Conservation (phyloP, 1,284 basidiomycete species). For the Ustilago tritici region DNA sequence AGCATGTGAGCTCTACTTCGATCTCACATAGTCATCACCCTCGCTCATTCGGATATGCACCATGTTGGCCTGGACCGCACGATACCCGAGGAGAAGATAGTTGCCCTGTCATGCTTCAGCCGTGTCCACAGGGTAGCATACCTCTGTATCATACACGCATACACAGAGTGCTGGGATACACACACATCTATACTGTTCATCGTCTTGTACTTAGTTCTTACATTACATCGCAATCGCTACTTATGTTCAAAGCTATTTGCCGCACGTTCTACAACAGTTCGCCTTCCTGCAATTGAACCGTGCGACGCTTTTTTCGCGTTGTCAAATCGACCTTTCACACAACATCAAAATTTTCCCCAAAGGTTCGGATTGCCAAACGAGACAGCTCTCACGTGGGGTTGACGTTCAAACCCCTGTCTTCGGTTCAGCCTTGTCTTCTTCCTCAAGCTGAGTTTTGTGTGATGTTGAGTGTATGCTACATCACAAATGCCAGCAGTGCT, state of each 20-base stretch:
- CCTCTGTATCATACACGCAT: no score
- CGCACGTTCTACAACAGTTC: not conserved
- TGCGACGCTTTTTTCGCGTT: not conserved
- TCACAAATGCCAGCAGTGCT: not conserved
- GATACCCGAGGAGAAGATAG: no score
- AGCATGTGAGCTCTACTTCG: not conserved
- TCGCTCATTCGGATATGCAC: no score
- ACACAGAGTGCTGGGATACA: no score
- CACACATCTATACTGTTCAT: no score
- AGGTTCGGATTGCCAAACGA: not conserved
- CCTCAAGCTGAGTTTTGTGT: not conserved
- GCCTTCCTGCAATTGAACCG: slow-evolving; percentile 10
- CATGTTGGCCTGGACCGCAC: no score
- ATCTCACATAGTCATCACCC: no score
- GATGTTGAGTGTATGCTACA: not conserved
- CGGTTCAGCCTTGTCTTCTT: not conserved
- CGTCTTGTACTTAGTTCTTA: no score
- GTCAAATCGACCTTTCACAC: not conserved
- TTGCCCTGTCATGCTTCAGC: no score
- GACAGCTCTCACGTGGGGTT: slow-evolving; percentile 4
- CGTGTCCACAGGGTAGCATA: no score
- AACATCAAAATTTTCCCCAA: not conserved
- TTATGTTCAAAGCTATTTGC: not conserved
- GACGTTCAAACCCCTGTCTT: not conserved
- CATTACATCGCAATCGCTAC: not conserved